Evolutionary conservation across 352 stramenopile genomes (phyloP), one percentile per base, ranked within the genome.

Genomic region (Globisporangium canariense): DNA sequence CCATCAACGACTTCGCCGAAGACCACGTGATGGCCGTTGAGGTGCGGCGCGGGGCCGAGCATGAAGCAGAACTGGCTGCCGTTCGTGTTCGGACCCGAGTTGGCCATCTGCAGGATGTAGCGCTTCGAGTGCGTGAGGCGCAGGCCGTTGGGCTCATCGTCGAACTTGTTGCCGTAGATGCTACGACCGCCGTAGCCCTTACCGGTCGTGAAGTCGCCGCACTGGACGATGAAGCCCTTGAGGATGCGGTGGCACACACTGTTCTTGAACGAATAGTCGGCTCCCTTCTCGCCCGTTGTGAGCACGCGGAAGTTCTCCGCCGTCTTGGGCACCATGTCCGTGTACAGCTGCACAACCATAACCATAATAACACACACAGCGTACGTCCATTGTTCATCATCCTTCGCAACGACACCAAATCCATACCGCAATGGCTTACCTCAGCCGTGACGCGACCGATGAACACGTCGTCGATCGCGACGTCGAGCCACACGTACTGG

Each of bases 51-150:
- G 0, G 83, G 62, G 49, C 74, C 77, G 54, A 95, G 67, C 85
- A 94, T 99, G 62, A 99, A 99, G 78, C 99, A 99, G 76, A 99
- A 99, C 78, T 99, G 98, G 58, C 84, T 98, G 28, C 97, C 97
- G 70, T 99, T 99, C 5, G 98, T 99, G 75, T 98, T 94, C 22
- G 79, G 86, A 0, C 97, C 97, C 40, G 90, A 86, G 74, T 99
- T 99, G 36, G 98, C 98, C 98, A 99, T 99, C 61, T 97, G 83
- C 41, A 93, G 60, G 49, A 93, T 83, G 65, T 93, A 93, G 20
- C 86, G 72, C 72, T 91, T 91, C 52, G 79, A 90, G 70, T 94
- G 86, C 61, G 74, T 84, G 55, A 94, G 77, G 47, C 75, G 73
- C 60, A 94, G 71, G 34, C 86, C 84, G 51, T 91, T 91, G 0